phyloP scores from a whole-genome alignment of 768 basidiomycete species.

The Mycena capillaripes region DNA sequence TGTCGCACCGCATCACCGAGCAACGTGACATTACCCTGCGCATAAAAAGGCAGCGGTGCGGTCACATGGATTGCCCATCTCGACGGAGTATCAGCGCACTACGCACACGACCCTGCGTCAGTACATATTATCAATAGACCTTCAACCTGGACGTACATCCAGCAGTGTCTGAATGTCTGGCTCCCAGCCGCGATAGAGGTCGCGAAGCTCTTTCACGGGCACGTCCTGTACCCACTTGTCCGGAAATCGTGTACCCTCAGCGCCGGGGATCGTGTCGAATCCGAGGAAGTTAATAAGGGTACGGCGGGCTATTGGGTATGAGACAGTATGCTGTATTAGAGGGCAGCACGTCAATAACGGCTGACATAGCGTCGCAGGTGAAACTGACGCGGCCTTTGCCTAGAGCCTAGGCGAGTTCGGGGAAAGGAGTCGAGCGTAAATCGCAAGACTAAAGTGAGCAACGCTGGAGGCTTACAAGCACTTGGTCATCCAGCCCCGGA shows the following conservation, averaged over 20 bases:
- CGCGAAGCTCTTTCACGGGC: conserved; percentile 4
- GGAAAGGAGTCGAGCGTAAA: conserved; percentile 9
- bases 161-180: conserved; percentile 21
- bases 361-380: not conserved
- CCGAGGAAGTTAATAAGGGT: conserved; percentile 19
- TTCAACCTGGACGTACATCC: conserved; percentile 8
- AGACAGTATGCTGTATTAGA: conserved; percentile 18
- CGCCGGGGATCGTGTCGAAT: conserved; percentile 6
- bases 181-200: conserved; percentile 18
- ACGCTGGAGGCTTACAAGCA: conserved; percentile 12
- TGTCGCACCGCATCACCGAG: conserved; percentile 28
- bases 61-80: conserved; percentile 25
- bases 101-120: not conserved
- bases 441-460: conserved; percentile 5
- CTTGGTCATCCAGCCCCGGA: conserved; percentile 5
- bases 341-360: conserved; percentile 11
- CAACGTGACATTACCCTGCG: conserved; percentile 10
- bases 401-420: conserved; percentile 6
- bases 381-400: conserved; percentile 23
- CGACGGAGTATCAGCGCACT: conserved; percentile 24
- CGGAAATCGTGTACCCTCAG: conserved; percentile 10
- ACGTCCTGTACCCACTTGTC: conserved; percentile 24
- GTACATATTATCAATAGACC: not conserved
- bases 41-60: conserved; percentile 22
- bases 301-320: conserved; percentile 13